Base-by-base conservation (phyloP, 768 basidiomycete genomes). In the Suillus plorans region DNA sequence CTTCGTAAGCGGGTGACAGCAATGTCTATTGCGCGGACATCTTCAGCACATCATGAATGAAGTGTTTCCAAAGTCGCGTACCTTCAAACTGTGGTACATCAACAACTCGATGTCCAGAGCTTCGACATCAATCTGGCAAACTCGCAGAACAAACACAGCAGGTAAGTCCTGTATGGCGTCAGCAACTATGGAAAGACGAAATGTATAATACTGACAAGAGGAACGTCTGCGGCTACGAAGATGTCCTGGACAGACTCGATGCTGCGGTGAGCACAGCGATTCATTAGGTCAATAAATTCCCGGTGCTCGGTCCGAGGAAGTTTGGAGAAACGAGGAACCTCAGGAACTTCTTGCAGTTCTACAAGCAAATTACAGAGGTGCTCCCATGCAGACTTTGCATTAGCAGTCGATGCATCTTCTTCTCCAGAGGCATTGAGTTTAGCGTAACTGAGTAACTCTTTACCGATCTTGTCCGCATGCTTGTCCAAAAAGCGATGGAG, bases 391-490 rank as follows among this genome's bases (percentile, higher is more conserved):
- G 85, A 85, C 75, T 92, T 94, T 5, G 91, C 91, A 25, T 81
- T 85, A 63, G 85, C 71, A 8, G 83, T 85, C 34, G 85, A 80
- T 3, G 81, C 73, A 63, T 86, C 79, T 25, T 82, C 86, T 50
- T 90, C 88, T 4, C 78, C 70, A 9, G 85, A 79, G 1, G 86
- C 82, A 42, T 42, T 59, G 25, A 59, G 25, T 67, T 86, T 88
- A 18, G 87, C 83, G 13, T 88, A 81, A 70, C 91, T 92, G 16
- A 95, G 83, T 5, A 95, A 80, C 69, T 94, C 92, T 73, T 93
- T 92, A 37, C 94, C 93, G 61, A 95, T 89, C 72, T 92, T 92
- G 74, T 94, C 92, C 3, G 90, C 89, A 69, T 94, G 90, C 65
- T 88, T 91, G 69, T 91, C 86, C 70, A 94, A 88, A 79, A 92